phyloP scores from a whole-genome alignment of 768 basidiomycete species.

The Boletus sp. region DNA sequence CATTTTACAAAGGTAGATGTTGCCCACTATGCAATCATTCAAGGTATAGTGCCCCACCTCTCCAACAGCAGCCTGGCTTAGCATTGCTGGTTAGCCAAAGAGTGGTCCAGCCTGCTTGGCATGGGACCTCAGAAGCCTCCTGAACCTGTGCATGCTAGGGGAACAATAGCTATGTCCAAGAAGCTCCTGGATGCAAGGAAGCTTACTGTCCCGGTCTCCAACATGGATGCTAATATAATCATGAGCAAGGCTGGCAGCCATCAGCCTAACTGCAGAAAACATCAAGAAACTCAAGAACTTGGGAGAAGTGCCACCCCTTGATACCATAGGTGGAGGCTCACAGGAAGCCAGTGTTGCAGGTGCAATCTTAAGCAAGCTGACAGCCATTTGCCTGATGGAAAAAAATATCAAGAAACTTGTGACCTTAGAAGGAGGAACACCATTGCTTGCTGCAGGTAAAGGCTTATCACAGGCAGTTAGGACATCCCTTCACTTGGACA shows the following conservation, averaged over 20 bases:
- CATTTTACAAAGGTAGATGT: no score
- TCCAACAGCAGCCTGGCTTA: no score
- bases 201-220: neutral
- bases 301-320: neutral
- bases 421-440: neutral
- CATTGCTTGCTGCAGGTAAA: neutral
- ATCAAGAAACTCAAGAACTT: neutral
- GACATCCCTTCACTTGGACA: neutral
- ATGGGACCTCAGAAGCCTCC: neutral
- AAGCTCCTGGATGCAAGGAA: neutral
- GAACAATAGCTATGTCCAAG: neutral
- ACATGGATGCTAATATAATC: neutral
- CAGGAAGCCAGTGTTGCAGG: neutral
- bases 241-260: neutral
- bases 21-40: no score
- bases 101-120: neutral
- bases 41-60: no score
- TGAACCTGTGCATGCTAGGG: neutral
- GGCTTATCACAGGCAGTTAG: neutral
- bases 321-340: neutral
- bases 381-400: neutral
- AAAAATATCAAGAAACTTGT: neutral
- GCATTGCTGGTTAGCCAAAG: no score
- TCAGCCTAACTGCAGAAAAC: neutral
- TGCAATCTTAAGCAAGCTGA: neutral